These are phyloP conservation scores for Pugionium dolabratum DNA, from an alignment of 345 rosid species.

Conservation along the genomic window DNA sequence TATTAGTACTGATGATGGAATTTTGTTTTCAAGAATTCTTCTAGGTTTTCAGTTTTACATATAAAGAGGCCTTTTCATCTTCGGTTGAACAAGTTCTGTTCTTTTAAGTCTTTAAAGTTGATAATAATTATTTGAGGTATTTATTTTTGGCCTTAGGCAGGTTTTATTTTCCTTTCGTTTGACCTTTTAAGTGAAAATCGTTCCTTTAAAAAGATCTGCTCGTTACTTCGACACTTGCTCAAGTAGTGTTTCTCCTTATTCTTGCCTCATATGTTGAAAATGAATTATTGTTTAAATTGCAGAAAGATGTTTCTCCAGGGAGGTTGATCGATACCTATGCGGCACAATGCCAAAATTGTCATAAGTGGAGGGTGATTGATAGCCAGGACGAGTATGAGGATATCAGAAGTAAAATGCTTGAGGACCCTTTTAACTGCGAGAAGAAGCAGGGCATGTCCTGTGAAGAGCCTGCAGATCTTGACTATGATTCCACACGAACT, in stretches of 20 bases:
- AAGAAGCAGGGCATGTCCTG: conserved; percentile 58
- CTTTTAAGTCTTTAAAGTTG: background rate
- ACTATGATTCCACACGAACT: conserved; percentile 58
- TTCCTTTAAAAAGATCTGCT: no score
- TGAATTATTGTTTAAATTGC: background rate
- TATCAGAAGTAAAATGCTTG: conserved; percentile 57
- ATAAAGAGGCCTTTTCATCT: background rate
- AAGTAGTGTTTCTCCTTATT: no score
- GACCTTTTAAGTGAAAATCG: no score
- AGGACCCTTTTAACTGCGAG: conserved; percentile 56
- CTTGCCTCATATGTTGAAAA: no score
- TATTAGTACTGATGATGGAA: background rate
- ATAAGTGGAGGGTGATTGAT: conserved; percentile 73
- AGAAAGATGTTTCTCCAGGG: conserved; percentile 24
- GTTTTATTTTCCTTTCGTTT: no score
- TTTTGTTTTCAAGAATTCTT: no score
- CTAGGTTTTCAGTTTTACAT: conserved; percentile 16
- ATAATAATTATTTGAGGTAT: background rate
- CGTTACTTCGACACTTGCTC: no score
- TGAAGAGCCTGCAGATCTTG: conserved; percentile 65
- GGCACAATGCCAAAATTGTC: conserved; percentile 72
- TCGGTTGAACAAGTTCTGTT: background rate
- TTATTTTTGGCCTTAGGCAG: no score
- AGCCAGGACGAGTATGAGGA: conserved; percentile 71
- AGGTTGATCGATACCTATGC: conserved; percentile 66